Base-by-base conservation (phyloP, 2,329 filamentous ascomycete species). In the Cladophialophora chaetospira region DNA sequence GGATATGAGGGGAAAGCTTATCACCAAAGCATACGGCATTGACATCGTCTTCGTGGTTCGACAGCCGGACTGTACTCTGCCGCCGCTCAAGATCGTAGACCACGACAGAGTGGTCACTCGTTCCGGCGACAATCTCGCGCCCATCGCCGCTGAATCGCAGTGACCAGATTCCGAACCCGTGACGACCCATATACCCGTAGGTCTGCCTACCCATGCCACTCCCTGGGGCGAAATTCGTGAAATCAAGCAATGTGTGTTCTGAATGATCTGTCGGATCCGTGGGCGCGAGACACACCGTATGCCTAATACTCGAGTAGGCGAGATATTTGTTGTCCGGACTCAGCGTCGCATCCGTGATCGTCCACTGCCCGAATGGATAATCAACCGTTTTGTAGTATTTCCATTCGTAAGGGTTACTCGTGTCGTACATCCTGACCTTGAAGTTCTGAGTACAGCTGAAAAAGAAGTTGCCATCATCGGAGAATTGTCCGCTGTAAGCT, bases 11-110 rank as follows among this genome's bases (percentile, higher is more conserved):
- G 0, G 90, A 95, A 26, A 83, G 82, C 59, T 86, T 86, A 72
- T 97, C 92, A 1, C 91, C 94, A 68, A 96, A 97, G 72, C 92
- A 97, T 0, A 99, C 94, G 3, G 94, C 94, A 66, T 97, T 99
- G 53, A 97, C 93, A 70, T 99, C 91, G 65, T 95, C 85, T 3
- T 84, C 77, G 68, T 99, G 94, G 0, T 91, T 92, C 13, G 79
- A 77, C 23, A 96, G 84, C 45, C 85, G 82, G 53, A 97, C 84
- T 28, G 95, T 80, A 0, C 89, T 84, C 43, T 82, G 81, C 15
- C 88, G 84, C 0, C 86, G 86, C 72, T 97, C 92, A 53, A 99
- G 88, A 68, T 97, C 94, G 70, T 95, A 97, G 3, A 97, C 89
- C 28, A 96, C 86, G 44, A 97, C 88, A 0, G 87, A 87, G 49